Percentiles rank a stretch among this genome's conserved stretches.
Evolutionary conservation across 208 protist genomes (phyloP).

Genomic region (Acanthamoeba lenticulata): DNA sequence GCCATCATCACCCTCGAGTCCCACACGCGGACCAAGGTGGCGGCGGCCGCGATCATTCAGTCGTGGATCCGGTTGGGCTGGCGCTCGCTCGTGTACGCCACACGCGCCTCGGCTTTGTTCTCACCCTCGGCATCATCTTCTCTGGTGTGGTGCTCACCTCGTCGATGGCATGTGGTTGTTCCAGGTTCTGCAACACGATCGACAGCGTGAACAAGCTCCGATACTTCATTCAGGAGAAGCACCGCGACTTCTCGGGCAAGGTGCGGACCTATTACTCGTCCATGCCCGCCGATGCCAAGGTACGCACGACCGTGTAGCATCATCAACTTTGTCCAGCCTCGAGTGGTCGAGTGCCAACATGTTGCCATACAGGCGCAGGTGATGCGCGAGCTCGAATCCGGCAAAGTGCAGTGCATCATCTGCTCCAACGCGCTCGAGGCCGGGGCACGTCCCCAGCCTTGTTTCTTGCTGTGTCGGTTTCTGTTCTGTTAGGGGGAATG

Average conservation of each 20-base stretch:
- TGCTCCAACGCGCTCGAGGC: slow-evolving; percentile 32
- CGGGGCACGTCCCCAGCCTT: background rate
- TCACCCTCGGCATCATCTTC: background rate
- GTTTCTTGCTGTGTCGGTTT: background rate
- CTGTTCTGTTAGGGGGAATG: background rate
- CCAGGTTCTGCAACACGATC: slow-evolving; percentile 45
- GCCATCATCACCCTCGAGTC: slow-evolving; percentile 7
- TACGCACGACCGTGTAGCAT: background rate
- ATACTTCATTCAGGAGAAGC: background rate
- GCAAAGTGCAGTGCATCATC: background rate
- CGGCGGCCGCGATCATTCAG: background rate
- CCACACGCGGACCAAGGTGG: background rate
- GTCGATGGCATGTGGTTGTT: background rate
- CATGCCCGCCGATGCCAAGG: slow-evolving; percentile 3
- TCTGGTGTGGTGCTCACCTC: background rate
- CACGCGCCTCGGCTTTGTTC: background rate
- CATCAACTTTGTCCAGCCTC: background rate
- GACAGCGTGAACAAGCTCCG: slow-evolving; percentile 25
- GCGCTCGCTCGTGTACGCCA: slow-evolving; percentile 3
- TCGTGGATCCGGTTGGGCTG: background rate
- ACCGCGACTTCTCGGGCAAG: background rate
- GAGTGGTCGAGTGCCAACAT: background rate
- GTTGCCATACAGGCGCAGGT: background rate
- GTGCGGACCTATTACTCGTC: slow-evolving; percentile 41
- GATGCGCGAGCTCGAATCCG: background rate